Evolutionary conservation across 2,329 filamentous ascomycete species (phyloP).

Genomic region (Xylariaceae sp.): DNA sequence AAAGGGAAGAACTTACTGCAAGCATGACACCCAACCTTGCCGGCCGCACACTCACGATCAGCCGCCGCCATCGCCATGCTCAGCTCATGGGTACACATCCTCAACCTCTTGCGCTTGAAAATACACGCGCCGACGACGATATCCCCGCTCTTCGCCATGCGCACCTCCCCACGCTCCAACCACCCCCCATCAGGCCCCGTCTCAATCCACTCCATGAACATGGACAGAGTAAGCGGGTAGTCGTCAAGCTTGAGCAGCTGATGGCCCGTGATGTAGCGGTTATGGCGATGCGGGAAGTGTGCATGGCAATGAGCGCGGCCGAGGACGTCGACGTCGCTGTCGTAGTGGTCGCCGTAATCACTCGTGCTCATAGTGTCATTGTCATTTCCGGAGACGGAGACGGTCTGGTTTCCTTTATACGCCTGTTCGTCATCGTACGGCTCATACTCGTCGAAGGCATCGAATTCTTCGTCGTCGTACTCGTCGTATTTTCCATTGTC

Average conservation of each 20-base stretch:
- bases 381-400: too few species aligned
- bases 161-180: background rate
- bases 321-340: background rate
- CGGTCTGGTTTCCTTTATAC: too few species aligned
- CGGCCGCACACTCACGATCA: conserved; percentile 1
- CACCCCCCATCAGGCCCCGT: conserved; percentile 3
- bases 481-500: background rate
- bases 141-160: background rate
- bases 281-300: background rate
- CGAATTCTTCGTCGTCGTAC: background rate
- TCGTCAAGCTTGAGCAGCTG: background rate
- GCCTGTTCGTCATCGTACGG: background rate
- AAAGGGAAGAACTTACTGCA: background rate
- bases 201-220: conserved; percentile 8
- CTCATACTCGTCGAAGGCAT: background rate
- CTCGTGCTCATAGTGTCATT: background rate
- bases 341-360: background rate
- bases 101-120: background rate
- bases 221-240: background rate
- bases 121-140: conserved; percentile 9
- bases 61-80: background rate
- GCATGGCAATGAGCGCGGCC: background rate
- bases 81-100: conserved; percentile 7
- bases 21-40: conserved; percentile 6
- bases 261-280: background rate